phyloP scores from a whole-genome alignment of 2,329 filamentous ascomycete genomes.

The Biscogniauxia marginata region DNA sequence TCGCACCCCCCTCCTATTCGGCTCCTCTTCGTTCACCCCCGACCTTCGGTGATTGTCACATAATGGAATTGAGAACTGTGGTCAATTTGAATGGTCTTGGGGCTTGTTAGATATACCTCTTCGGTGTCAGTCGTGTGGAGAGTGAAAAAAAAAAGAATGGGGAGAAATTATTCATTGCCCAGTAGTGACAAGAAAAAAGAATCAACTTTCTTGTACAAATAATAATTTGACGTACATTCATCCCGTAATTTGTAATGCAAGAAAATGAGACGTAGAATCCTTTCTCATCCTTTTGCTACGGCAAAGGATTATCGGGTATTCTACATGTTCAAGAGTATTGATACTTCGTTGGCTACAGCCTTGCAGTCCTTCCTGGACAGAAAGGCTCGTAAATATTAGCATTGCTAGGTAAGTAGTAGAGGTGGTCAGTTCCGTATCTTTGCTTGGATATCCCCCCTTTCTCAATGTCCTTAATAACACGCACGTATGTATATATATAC shows the following conservation, averaged over 20 bases:
- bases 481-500: no score
- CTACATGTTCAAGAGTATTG: no score
- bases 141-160: slow-evolving; percentile 23
- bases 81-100: slow-evolving; percentile 25
- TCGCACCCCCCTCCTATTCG: slow-evolving; percentile 22
- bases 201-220: slow-evolving; percentile 34
- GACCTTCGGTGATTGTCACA: slow-evolving; percentile 26
- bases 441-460: no score
- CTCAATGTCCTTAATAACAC: no score
- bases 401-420: no score
- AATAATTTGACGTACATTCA: not conserved
- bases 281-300: not conserved
- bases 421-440: no score
- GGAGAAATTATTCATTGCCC: slow-evolving; percentile 29
- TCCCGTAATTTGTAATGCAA: not conserved
- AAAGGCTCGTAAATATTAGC: no score
- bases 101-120: slow-evolving; percentile 35
- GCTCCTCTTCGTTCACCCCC: slow-evolving; percentile 23
- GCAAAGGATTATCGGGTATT: no score
- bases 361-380: no score
- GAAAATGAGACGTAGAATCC: no score
- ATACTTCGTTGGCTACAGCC: no score
- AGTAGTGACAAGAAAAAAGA: slow-evolving; percentile 33
- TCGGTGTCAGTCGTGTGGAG: slow-evolving; percentile 21
- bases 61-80: slow-evolving; percentile 26